Evolutionary conservation across 2,329 filamentous ascomycete species (phyloP), one percentile per base, ranked within the genome.

Genomic region (Ophiostoma tasmaniense): DNA sequence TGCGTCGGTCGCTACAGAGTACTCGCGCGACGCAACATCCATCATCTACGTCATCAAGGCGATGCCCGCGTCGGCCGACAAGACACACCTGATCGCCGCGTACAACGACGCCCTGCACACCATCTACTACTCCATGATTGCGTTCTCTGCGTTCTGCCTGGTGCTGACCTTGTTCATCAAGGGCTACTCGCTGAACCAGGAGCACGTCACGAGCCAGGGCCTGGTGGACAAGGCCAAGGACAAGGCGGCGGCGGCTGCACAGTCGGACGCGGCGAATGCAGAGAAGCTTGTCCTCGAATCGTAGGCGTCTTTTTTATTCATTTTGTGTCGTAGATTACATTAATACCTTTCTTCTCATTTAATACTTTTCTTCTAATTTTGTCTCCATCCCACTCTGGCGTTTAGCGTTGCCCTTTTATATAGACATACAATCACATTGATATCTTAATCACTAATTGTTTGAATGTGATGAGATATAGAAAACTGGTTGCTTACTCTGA

Each of bases 101-200:
- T 88, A 87, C 73, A 82, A 82, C 2, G 81, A 84, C 72, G 83
- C 82, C 61, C 74, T 88, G 73, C 80, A 78, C 69, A 81, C 82
- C 62, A 82, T 88, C 22, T 87, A 82, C 80, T 80, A 81, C 45
- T 80, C 85, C 39, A 81, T 85, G 75, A 79, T 82, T 37, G 85
- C 77, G 0, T 78, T 88, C 45, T 79, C 80, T 1, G 82, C 76
- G 0, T 75, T 85, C 2, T 83, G 82, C 1, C 75, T 87, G 42
- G 65, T 86, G 45, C 76, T 82, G 66, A 86, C 82, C 72, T 70
- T 85, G 0, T 81, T 83, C 71, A 84, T 85, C 33, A 79, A 84
- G 73, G 79, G 78, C 45, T 80, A 81, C 74, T 78, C 79, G 71
- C 76, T 87, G 72, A 80, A 84, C 73, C 77, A 79, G 68, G 80